Percentiles rank a stretch among this genome's conserved stretches.
These are phyloP conservation scores for Pleurotus giganteus DNA, from an alignment of 768 basidiomycete species.

Conservation along the genomic window DNA sequence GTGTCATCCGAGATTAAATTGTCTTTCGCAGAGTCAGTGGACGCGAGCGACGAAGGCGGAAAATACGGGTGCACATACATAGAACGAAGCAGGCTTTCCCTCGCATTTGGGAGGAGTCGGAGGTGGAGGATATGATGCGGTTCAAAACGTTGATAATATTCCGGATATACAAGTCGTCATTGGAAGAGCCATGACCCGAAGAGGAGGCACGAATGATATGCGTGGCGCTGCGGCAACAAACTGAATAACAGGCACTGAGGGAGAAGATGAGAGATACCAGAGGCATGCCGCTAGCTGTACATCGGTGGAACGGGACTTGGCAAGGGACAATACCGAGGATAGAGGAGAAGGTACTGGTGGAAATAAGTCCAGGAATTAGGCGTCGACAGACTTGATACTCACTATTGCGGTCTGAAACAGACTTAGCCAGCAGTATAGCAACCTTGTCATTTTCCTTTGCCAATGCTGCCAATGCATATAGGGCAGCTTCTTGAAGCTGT, in stretches of 20 bases:
- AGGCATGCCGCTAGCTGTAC: slow-evolving; percentile 70
- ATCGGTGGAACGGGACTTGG: slow-evolving; percentile 57
- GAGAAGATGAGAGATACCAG: slow-evolving; percentile 43
- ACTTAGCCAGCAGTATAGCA: slow-evolving; percentile 46
- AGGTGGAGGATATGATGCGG: slow-evolving; percentile 46
- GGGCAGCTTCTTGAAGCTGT: slow-evolving; percentile 64
- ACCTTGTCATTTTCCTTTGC: slow-evolving; percentile 59
- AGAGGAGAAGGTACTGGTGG: slow-evolving; percentile 36
- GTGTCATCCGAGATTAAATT: slow-evolving; percentile 71
- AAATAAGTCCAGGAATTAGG: background rate
- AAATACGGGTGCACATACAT: slow-evolving; percentile 41
- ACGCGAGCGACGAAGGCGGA: background rate
- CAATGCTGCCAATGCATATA: slow-evolving; percentile 64
- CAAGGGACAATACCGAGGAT: slow-evolving; percentile 43
- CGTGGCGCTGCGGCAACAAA: slow-evolving; percentile 43
- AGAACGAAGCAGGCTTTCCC: slow-evolving; percentile 77
- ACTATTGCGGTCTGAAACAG: slow-evolving; percentile 40
- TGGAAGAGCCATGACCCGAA: slow-evolving; percentile 18
- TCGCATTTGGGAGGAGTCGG: slow-evolving; percentile 40
- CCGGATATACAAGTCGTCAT: slow-evolving; percentile 46
- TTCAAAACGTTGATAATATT: slow-evolving; percentile 73
- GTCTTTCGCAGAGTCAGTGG: slow-evolving; percentile 32
- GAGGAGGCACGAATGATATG: slow-evolving; percentile 56
- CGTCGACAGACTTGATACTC: background rate
- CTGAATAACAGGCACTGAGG: background rate